phyloP scores from a whole-genome alignment of 305 asterid species.

The Solanum hybrid region DNA sequence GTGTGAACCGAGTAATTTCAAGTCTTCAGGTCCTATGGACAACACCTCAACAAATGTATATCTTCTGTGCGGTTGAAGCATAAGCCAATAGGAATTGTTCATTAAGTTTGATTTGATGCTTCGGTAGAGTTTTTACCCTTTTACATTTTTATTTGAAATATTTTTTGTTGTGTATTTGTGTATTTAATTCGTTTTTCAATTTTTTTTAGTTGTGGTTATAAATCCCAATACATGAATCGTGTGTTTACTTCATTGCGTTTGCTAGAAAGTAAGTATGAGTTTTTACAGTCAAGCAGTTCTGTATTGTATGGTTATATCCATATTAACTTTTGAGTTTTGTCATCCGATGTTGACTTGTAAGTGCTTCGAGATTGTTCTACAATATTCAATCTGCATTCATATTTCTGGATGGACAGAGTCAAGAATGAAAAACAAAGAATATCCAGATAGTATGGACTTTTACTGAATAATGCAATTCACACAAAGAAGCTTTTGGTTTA shows the following conservation, averaged over 20 bases:
- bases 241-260: constrained; percentile 55
- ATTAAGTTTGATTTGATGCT: no score
- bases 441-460: not conserved
- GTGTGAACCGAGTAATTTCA: constrained; percentile 69
- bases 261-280: not conserved
- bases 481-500: not conserved
- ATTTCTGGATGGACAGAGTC: constrained; percentile 8
- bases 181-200: not conserved
- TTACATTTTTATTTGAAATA: no score
- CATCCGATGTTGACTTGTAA: not conserved
- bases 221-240: constrained; percentile 36
- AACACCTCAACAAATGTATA: constrained; percentile 65
- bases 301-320: not conserved
- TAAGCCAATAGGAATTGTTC: no score
- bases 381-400: not conserved
- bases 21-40: constrained; percentile 66
- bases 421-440: not conserved
- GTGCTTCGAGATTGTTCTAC: not conserved
- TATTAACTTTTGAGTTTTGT: not conserved
- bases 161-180: not conserved
- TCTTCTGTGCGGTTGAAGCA: constrained; percentile 37
- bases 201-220: constrained; percentile 13
- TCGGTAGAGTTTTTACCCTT: no score
- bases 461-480: not conserved
- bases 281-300: not conserved